These are phyloP conservation scores for Pseudogymnoascus sp. DNA, from an alignment of 2,329 filamentous ascomycete genomes.

Conservation along the genomic window DNA sequence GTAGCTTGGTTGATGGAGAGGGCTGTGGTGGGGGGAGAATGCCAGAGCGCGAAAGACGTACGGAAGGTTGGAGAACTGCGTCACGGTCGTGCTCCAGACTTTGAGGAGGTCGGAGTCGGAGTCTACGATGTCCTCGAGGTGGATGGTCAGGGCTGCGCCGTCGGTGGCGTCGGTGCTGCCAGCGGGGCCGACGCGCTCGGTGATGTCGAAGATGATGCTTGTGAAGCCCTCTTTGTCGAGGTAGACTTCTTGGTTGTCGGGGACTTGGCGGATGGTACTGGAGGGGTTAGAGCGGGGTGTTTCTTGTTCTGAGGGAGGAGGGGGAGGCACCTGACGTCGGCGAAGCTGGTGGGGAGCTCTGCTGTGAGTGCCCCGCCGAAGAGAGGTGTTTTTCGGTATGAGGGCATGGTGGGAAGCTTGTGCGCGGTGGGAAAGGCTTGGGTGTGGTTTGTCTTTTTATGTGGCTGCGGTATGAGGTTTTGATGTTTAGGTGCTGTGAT, in stretches of 20 bases:
- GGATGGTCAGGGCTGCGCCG: slow-evolving; percentile 59
- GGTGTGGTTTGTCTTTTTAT: neutral
- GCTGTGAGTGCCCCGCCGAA: slow-evolving; percentile 65
- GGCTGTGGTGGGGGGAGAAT: neutral
- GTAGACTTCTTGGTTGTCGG: slow-evolving; percentile 87
- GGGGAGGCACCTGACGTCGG: slow-evolving; percentile 58
- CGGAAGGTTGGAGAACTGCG: slow-evolving; percentile 45
- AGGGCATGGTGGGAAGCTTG: slow-evolving; percentile 35
- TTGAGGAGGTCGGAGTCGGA: slow-evolving; percentile 54
- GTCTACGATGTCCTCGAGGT: slow-evolving; percentile 61
- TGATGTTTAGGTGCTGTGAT: neutral
- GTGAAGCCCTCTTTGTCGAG: slow-evolving; percentile 77
- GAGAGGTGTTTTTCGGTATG: slow-evolving; percentile 50
- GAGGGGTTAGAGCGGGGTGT: slow-evolving; percentile 16
- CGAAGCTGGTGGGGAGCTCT: slow-evolving; percentile 60
- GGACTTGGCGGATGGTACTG: slow-evolving; percentile 65
- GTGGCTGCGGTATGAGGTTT: neutral
- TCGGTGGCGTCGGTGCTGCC: slow-evolving; percentile 51
- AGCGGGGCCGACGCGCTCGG: slow-evolving; percentile 61
- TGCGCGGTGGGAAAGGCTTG: neutral
- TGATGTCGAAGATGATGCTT: slow-evolving; percentile 83
- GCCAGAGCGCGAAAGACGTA: slow-evolving; percentile 14
- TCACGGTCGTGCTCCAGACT: slow-evolving; percentile 58
- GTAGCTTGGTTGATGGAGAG: slow-evolving; percentile 17
- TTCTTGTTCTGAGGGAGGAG: slow-evolving; percentile 10